Conservation (phyloP, 2,329 filamentous ascomycete genomes). For the Chaetomiaceae sp. region DNA sequence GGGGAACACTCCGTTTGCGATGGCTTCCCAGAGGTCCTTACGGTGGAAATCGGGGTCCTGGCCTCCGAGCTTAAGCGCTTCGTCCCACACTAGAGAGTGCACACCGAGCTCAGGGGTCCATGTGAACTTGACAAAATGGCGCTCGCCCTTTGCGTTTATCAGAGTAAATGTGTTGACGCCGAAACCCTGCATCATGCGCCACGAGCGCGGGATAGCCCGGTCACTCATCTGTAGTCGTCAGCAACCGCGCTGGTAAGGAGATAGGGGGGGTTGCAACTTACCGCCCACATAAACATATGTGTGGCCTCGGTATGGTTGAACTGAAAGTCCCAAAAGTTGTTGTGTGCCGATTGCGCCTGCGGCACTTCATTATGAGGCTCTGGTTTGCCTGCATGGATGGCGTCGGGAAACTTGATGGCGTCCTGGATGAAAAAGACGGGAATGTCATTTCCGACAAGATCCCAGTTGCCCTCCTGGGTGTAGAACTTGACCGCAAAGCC, state of each 20-base stretch:
- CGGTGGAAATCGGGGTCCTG: conserved; percentile 30
- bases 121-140: conserved; percentile 73
- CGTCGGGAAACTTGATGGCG: conserved; percentile 67
- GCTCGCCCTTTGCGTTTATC: conserved; percentile 62
- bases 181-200: conserved; percentile 82
- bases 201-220: conserved; percentile 67
- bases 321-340: conserved; percentile 75
- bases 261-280: conserved; percentile 46
- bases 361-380: conserved; percentile 68
- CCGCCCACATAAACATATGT: conserved; percentile 76
- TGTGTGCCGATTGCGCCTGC: conserved; percentile 66
- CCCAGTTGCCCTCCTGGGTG: conserved; percentile 73
- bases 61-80: conserved; percentile 28
- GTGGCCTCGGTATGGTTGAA: conserved; percentile 66
- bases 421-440: conserved; percentile 75
- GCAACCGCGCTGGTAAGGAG: not conserved
- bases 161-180: conserved; percentile 76
- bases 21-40: conserved; percentile 29
- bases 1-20: conserved; percentile 27
- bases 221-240: conserved; percentile 56
- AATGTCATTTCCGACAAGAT: conserved; percentile 70
- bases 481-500: conserved; percentile 78
- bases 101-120: conserved; percentile 67
- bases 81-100: conserved; percentile 29
- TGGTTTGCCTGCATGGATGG: conserved; percentile 61